phyloP scores from a whole-genome alignment of 306 rosid species.

The Senna siamea region DNA sequence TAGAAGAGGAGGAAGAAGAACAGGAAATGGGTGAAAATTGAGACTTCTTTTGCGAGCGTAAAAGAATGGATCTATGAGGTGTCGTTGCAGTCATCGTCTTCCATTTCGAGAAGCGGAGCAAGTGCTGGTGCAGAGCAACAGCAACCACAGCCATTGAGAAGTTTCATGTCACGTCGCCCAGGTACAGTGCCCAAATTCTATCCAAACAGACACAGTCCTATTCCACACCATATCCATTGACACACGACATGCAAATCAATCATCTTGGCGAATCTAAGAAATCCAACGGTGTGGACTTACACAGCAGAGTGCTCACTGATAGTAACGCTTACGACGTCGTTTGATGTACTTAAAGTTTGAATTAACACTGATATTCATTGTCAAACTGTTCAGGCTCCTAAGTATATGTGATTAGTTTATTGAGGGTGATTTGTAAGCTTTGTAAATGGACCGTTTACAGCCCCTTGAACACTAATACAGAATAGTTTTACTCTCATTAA shows the following conservation, averaged over 20 bases:
- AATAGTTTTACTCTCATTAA: too few relatives aligned
- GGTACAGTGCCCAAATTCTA: constrained; percentile 21
- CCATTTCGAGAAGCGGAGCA: constrained; percentile 56
- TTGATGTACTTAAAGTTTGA: too few relatives aligned
- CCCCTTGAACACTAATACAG: too few relatives aligned
- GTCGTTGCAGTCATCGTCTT: constrained; percentile 35
- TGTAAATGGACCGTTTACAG: too few relatives aligned
- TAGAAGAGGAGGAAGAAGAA: constrained; percentile 55
- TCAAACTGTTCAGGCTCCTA: too few relatives aligned
- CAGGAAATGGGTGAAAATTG: constrained; percentile 46
- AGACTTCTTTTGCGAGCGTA: constrained; percentile 38
- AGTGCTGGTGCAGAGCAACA: constrained; percentile 54
- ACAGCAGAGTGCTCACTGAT: background rate
- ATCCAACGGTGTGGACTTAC: constrained; percentile 41
- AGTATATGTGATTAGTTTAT: too few relatives aligned
- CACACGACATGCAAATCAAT: background rate
- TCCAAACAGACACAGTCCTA: constrained; percentile 25
- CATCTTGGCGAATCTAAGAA: background rate
- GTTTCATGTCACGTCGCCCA: constrained; percentile 24
- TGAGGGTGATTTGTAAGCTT: too few relatives aligned
- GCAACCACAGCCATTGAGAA: constrained; percentile 67
- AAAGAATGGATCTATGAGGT: constrained; percentile 34
- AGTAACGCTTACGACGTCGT: constrained; percentile 20
- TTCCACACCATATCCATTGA: constrained; percentile 22
- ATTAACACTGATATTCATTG: too few relatives aligned